A percentile compares a stretch with the other conserved stretches of the same genome.
Evolutionary conservation across 257 asterid genomes (phyloP).

Genomic region (Gentiana straminea): DNA sequence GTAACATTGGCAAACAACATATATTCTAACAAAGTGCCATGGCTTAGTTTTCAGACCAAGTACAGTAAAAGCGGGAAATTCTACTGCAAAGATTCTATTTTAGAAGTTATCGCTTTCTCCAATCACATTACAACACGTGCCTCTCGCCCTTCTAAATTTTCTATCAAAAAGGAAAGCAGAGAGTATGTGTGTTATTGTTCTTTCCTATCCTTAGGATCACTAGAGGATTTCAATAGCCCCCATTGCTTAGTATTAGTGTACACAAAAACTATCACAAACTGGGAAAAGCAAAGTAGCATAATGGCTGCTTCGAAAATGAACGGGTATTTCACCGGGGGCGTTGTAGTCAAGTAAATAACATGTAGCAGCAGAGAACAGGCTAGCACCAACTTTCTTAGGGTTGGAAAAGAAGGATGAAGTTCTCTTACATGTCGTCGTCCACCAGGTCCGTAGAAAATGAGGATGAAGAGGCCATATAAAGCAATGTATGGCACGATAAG

Average conservation of each 20-base stretch:
- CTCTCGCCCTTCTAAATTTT: too few relatives aligned
- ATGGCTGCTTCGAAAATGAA: slow-evolving; percentile 78
- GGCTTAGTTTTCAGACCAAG: too few relatives aligned
- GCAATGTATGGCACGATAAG: slow-evolving; percentile 56
- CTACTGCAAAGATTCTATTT: too few relatives aligned
- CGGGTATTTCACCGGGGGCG: slow-evolving; percentile 81
- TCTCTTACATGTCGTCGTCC: slow-evolving; percentile 33
- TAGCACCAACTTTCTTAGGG: slow-evolving; percentile 26
- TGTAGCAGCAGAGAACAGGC: slow-evolving; percentile 56
- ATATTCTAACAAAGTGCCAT: too few relatives aligned
- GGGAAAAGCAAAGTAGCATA: slow-evolving; percentile 80
- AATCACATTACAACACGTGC: too few relatives aligned
- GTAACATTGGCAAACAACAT: too few relatives aligned
- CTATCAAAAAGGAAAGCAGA: too few relatives aligned
- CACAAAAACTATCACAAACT: slow-evolving; percentile 38
- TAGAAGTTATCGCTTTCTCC: too few relatives aligned
- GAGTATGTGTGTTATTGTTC: slow-evolving; percentile 16
- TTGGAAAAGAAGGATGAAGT: slow-evolving; percentile 14
- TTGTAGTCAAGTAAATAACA: slow-evolving; percentile 41
- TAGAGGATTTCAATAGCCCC: slow-evolving; percentile 29
- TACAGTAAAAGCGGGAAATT: too few relatives aligned
- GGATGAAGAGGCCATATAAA: slow-evolving; percentile 57
- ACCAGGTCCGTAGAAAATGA: slow-evolving; percentile 54
- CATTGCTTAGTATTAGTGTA: slow-evolving; percentile 61
- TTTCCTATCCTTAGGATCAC: slow-evolving; percentile 26